A percentile compares a stretch with the other conserved stretches of the same genome.
phyloP scores from a whole-genome alignment of 306 rosid species.

The Potentilla sterilis region DNA sequence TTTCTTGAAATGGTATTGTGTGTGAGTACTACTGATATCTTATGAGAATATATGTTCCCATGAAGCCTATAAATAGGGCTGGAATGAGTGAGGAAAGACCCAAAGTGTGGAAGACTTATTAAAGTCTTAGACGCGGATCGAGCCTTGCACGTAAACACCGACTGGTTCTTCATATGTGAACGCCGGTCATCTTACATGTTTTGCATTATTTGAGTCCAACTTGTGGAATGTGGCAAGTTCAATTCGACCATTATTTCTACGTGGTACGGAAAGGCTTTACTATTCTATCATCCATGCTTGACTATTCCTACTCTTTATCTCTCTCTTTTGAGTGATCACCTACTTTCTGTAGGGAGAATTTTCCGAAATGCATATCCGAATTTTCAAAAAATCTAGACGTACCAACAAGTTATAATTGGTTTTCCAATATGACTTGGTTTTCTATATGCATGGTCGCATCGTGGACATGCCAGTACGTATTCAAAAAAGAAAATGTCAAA shows the following conservation, averaged over 20 bases:
- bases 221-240: background rate
- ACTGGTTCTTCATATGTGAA: background rate
- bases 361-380: too few species aligned
- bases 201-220: background rate
- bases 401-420: too few species aligned
- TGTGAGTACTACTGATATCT: background rate
- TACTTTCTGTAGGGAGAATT: too few species aligned
- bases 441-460: too few species aligned
- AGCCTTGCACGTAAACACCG: background rate
- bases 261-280: background rate
- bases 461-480: too few species aligned
- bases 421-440: too few species aligned
- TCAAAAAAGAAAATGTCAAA: too few species aligned
- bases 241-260: background rate
- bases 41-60: background rate
- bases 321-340: too few species aligned
- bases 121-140: background rate
- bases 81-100: background rate
- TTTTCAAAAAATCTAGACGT: too few species aligned
- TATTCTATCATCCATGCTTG: background rate
- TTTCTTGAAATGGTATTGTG: background rate
- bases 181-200: background rate
- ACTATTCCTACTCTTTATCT: too few species aligned
- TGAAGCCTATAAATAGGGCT: background rate
- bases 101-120: background rate